These are phyloP conservation scores for Globisporangium echinulatum DNA, from an alignment of 352 stramenopile species.

Conservation along the genomic window DNA sequence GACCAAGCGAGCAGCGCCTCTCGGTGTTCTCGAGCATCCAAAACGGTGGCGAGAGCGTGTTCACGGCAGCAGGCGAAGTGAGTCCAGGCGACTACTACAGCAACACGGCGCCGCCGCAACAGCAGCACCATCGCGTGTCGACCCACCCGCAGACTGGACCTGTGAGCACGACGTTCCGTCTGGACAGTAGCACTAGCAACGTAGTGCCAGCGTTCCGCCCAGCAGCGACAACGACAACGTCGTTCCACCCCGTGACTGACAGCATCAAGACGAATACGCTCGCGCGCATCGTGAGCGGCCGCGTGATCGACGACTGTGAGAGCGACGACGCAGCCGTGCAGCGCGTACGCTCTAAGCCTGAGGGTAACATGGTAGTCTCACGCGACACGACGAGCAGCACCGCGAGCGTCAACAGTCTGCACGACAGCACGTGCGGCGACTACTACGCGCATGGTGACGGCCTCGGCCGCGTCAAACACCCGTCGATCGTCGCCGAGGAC, in stretches of 20 bases:
- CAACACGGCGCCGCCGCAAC: constrained; percentile 3
- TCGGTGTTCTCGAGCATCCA: constrained; percentile 15
- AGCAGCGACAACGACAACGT: not conserved
- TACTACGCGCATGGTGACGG: constrained; percentile 14
- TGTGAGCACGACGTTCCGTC: constrained; percentile 9
- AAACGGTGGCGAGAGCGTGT: constrained; percentile 8
- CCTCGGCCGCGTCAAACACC: constrained; percentile 5
- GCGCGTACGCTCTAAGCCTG: not conserved
- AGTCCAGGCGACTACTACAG: constrained; percentile 1
- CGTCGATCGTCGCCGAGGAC: constrained; percentile 14
- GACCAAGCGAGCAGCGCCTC: constrained; percentile 2
- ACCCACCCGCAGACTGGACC: constrained; percentile 9
- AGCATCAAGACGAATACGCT: constrained; percentile 10
- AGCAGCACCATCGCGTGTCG: constrained; percentile 3
- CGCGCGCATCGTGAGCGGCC: constrained; percentile 1
- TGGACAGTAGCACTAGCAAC: constrained; percentile 3
- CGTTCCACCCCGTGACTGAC: constrained; percentile 2
- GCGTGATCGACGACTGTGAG: not conserved
- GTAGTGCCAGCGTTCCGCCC: not conserved
- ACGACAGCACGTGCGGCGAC: constrained; percentile 17
- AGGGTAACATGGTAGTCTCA: not conserved
- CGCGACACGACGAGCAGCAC: constrained; percentile 15
- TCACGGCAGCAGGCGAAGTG: constrained; percentile 5
- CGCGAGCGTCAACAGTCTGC: constrained; percentile 15
- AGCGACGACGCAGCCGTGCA: not conserved